Base-by-base conservation (phyloP, 1,284 basidiomycete genomes). In the Austropuccinia psidii region DNA sequence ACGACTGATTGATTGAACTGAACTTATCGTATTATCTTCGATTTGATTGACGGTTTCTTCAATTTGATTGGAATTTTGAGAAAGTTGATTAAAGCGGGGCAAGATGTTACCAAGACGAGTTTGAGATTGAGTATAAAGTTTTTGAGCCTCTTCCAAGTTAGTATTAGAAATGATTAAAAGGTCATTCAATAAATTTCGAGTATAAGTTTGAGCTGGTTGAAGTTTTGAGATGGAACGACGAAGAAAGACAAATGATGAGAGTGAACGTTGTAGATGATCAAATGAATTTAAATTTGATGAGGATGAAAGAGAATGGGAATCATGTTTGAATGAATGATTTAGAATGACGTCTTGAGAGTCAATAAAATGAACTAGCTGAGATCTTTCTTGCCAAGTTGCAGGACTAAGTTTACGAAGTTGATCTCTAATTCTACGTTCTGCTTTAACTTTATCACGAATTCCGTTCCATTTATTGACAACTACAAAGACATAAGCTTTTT, bases 381-480 rank as follows among this genome's bases (percentile, higher is more conserved):
- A 86, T 0, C 92, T 88, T 77, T 98, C 91, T 73, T 91, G 89
- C 81, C 89, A 94, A 0, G 96, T 98, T 73, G 87, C 84, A 11
- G 96, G 95, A 78, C 90, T 93, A 35, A 98, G 86, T 78, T 91
- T 86, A 79, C 88, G 90, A 84, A 99, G 93, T 83, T 98, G 95
- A 75, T 98, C 93, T 58, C 97, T 86, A 57, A 99, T 91, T 27
- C 89, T 83, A 60, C 90, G 86, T 78, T 88, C 87, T 82, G 95
- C 98, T 82, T 93, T 91, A 62, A 90, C 90, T 84, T 98, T 97
- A 85, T 98, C 91, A 79, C 87, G 86, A 82, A 98, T 97, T 80
- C 91, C 89, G 79, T 93, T 93, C 80, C 89, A 99, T 82, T 97
- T 94, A 86, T 99, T 98, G 80, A 98, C 95, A 60, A 98, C 96